phyloP scores from a whole-genome alignment of 2,329 filamentous ascomycete species.

The Aspergillus phoenicis region DNA sequence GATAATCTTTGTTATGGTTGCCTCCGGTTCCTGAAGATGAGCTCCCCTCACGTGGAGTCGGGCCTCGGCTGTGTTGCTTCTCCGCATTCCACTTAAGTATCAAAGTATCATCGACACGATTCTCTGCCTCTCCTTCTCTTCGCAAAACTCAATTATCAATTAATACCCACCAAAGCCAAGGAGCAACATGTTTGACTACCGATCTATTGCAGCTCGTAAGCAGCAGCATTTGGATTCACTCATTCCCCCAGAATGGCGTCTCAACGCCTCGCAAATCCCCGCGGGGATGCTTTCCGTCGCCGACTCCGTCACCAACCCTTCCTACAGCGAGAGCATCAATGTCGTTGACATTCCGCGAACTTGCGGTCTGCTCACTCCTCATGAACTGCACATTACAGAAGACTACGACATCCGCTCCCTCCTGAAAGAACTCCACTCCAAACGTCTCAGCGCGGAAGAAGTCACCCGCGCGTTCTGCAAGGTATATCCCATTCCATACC shows the following conservation, averaged over 20 bases:
- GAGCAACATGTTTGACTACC: background rate
- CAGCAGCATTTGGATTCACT: slow-evolving; percentile 40
- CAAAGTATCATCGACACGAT: too few relatives aligned
- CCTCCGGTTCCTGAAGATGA: too few relatives aligned
- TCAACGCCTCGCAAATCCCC: slow-evolving; percentile 37
- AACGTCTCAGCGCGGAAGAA: slow-evolving; percentile 44
- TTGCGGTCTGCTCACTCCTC: slow-evolving; percentile 54
- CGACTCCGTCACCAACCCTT: slow-evolving; percentile 38
- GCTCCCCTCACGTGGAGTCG: too few relatives aligned
- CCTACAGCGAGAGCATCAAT: slow-evolving; percentile 37
- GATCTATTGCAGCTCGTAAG: slow-evolving; percentile 31
- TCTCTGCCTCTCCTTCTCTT: background rate
- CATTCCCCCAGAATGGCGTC: slow-evolving; percentile 45
- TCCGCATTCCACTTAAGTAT: too few relatives aligned
- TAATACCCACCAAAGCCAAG: background rate
- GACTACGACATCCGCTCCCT: slow-evolving; percentile 49
- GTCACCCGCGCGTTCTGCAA: slow-evolving; percentile 60
- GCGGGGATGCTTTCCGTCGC: slow-evolving; percentile 38
- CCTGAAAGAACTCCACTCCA: slow-evolving; percentile 36
- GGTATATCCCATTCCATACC: slow-evolving; percentile 22
- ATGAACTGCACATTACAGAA: slow-evolving; percentile 60
- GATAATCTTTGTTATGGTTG: too few relatives aligned
- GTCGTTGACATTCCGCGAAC: slow-evolving; percentile 55
- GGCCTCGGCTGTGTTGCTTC: too few relatives aligned
- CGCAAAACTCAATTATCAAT: background rate